Evolutionary conservation across 2,329 filamentous ascomycete species (phyloP), one percentile per base, ranked within the genome.

Genomic region (Gaeumannomyces tritici): DNA sequence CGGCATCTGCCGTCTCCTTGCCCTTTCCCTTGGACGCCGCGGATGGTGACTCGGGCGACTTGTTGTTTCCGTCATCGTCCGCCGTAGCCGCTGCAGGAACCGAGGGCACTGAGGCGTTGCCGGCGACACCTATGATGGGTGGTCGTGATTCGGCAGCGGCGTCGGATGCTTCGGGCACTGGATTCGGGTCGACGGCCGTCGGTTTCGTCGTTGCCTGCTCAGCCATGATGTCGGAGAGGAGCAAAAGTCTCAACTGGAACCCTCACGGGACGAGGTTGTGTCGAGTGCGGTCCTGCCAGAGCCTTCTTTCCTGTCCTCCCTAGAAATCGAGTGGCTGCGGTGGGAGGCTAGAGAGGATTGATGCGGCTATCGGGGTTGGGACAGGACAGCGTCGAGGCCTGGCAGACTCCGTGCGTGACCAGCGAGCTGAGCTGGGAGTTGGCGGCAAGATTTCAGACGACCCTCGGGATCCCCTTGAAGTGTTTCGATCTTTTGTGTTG

Each of bases 21-120:
- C 71, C 73, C 64, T 77, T 76, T 55, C 71, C 73, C 66, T 75
- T 74, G 60, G 68, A 64, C 13, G 68, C 63, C 58, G 65, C 64
- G 62, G 63, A 63, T 56, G 63, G 62, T 62, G 68, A 63, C 57
- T 65, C 64, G 62, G 63, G 62, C 56, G 63, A 62, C 61, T 61
- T 58, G 66, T 61, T 59, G 55, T 56, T 56, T 26, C 26, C 42
- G 24, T 47, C 21, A 47, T 51, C 42, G 42, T 24, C 42, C 42
- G 42, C 11, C 42, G 4, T 24, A 21, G 11, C n/a, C 42, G 42
- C 21, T 8, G 21, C 42, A 8, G 42, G 42, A n/a, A 51, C 7
- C 42, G 42, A 51, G 42, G n/a, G 18, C 42, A 6, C 42, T 51
- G 42, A 21, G n/a, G 18, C 42, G 42, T 51, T 6, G 3, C 13